A percentile compares a stretch with the other conserved stretches of the same genome.
Evolutionary conservation across 495 filamentous ascomycete species (phyloP).

Genomic region (Hamigera avellanea): DNA sequence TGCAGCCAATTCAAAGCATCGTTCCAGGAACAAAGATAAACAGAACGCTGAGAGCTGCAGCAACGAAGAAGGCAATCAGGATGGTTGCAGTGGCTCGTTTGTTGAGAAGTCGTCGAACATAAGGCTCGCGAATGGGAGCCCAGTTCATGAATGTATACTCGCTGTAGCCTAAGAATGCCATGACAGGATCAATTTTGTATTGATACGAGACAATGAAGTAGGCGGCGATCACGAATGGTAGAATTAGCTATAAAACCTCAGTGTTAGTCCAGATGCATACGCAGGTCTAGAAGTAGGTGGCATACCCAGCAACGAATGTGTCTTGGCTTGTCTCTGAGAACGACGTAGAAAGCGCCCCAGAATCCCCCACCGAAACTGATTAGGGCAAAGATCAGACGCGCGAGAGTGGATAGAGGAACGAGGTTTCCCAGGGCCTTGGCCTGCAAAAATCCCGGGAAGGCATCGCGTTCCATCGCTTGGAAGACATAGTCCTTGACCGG

Average conservation of each 20-base stretch:
- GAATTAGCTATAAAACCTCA: slow-evolving; percentile 56
- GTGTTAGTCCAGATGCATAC: not conserved
- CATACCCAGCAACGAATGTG: slow-evolving; percentile 73
- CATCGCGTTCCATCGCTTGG: slow-evolving; percentile 98
- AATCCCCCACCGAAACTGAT: slow-evolving; percentile 81
- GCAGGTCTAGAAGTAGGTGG: slow-evolving; percentile 3
- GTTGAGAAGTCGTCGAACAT: slow-evolving; percentile 69
- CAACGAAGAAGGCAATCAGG: slow-evolving; percentile 57
- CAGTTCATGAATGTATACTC: slow-evolving; percentile 94
- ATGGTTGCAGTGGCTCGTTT: slow-evolving; percentile 73
- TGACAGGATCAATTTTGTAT: slow-evolving; percentile 83
- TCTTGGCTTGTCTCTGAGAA: slow-evolving; percentile 73
- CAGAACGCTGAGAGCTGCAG: slow-evolving; percentile 62
- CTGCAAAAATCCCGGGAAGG: slow-evolving; percentile 90
- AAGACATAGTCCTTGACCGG: slow-evolving; percentile 98
- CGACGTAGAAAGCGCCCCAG: slow-evolving; percentile 86
- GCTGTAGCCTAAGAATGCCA: slow-evolving; percentile 79
- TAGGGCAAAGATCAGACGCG: slow-evolving; percentile 76
- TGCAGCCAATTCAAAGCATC: slow-evolving; percentile 43
- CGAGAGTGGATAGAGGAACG: slow-evolving; percentile 73
- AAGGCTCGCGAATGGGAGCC: slow-evolving; percentile 74
- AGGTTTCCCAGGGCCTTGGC: slow-evolving; percentile 92
- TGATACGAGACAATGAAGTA: slow-evolving; percentile 86
- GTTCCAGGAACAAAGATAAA: slow-evolving; percentile 93
- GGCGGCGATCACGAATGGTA: slow-evolving; percentile 85